A percentile compares a stretch with the other conserved stretches of the same genome.
Conservation (phyloP, 139 green algal species). For the Dunaliella primolecta region DNA sequence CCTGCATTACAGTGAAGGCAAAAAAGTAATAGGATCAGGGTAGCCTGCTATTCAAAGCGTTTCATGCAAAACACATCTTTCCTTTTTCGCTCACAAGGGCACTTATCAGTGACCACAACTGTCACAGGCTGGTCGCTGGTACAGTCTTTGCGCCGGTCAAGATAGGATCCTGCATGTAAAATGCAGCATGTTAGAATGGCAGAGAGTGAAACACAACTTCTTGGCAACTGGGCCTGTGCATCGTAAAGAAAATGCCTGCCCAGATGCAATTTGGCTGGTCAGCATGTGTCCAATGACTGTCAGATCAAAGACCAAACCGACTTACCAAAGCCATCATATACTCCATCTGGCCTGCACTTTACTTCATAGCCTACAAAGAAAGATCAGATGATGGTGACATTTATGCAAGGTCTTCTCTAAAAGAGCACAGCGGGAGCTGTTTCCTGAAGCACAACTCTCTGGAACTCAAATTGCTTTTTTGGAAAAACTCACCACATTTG, state of each 20-base stretch:
- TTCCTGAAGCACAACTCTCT: neutral
- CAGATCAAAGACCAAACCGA: neutral
- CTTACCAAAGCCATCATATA: neutral
- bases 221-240: too few relatives aligned
- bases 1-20: neutral
- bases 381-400: neutral
- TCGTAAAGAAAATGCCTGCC: neutral
- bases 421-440: neutral
- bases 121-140: neutral
- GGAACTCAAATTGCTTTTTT: neutral
- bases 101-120: neutral
- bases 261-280: neutral
- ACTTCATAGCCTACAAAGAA: neutral
- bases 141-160: neutral
- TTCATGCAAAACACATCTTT: too few relatives aligned
- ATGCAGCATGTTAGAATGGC: neutral
- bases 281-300: neutral
- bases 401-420: neutral
- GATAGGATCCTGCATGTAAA: neutral
- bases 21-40: neutral
- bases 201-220: too few relatives aligned
- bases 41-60: neutral
- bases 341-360: conserved; percentile 1
- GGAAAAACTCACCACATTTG: neutral
- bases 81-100: neutral